A percentile compares a stretch with the other conserved stretches of the same genome.
Evolutionary conservation across 1,284 basidiomycete species (phyloP).

Genomic region (Moesziomyces parantarcticus): DNA sequence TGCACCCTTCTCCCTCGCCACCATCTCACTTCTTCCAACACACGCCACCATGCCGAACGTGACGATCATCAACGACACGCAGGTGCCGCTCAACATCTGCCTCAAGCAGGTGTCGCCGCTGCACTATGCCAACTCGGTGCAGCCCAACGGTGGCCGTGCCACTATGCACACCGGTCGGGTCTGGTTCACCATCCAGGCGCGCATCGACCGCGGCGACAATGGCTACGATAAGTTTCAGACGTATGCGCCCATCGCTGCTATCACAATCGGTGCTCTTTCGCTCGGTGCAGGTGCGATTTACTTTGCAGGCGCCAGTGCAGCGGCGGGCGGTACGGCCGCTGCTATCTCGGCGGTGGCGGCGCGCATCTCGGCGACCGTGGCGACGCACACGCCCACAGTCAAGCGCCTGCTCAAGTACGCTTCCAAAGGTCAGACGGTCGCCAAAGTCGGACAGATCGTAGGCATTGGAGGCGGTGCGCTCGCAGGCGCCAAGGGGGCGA

Average conservation of each 20-base stretch:
- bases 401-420: slow-evolving; percentile 55
- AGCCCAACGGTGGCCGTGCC: slow-evolving; percentile 42
- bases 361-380: slow-evolving; percentile 39
- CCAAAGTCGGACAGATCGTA: slow-evolving; percentile 54
- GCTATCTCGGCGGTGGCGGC: slow-evolving; percentile 48
- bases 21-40: background rate
- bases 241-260: slow-evolving; percentile 54
- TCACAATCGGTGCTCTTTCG: slow-evolving; percentile 46
- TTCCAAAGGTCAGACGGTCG: slow-evolving; percentile 48
- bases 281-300: slow-evolving; percentile 60
- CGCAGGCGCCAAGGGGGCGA: slow-evolving; percentile 24
- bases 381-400: slow-evolving; percentile 49
- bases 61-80: slow-evolving; percentile 57
- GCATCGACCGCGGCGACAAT: slow-evolving; percentile 52
- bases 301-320: slow-evolving; percentile 45
- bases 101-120: slow-evolving; percentile 59
- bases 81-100: slow-evolving; percentile 57
- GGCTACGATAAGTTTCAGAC: slow-evolving; percentile 55
- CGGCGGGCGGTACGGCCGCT: slow-evolving; percentile 49
- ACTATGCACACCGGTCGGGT: slow-evolving; percentile 49
- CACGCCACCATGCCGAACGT: slow-evolving; percentile 48
- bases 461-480: slow-evolving; percentile 57
- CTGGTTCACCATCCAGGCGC: slow-evolving; percentile 61
- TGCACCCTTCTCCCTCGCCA: background rate
- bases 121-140: slow-evolving; percentile 55